Evolutionary conservation across 2,329 filamentous ascomycete genomes (phyloP).

Genomic region (Colletotrichum godetiae): DNA sequence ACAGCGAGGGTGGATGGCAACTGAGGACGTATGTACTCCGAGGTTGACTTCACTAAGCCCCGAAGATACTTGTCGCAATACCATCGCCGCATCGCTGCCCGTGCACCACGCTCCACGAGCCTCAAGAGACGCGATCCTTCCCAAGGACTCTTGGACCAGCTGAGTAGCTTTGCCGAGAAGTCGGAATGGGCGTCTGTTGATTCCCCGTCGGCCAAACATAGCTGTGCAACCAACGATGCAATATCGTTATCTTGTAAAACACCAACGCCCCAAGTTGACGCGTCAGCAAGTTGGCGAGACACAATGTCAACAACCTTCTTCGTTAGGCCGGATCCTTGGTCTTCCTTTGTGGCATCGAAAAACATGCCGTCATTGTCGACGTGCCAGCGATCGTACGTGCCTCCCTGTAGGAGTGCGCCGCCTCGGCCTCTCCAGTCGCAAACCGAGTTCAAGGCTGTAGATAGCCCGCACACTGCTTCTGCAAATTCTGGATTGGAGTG

Average conservation of each 20-base stretch:
- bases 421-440: slow-evolving; percentile 94
- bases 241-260: slow-evolving; percentile 69
- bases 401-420: slow-evolving; percentile 80
- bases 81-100: slow-evolving; percentile 83
- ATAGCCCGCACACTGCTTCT: slow-evolving; percentile 94
- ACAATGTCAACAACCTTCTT: slow-evolving; percentile 93
- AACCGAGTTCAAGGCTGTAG: slow-evolving; percentile 94
- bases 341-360: slow-evolving; percentile 73
- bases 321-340: slow-evolving; percentile 81
- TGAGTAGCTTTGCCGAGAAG: slow-evolving; percentile 54
- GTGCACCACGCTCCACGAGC: slow-evolving; percentile 86
- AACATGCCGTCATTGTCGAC: slow-evolving; percentile 88
- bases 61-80: slow-evolving; percentile 84
- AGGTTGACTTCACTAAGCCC: slow-evolving; percentile 62
- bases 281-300: slow-evolving; percentile 85
- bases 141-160: slow-evolving; percentile 82
- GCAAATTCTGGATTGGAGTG: slow-evolving; percentile 94
- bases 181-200: slow-evolving; percentile 48
- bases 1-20: slow-evolving; percentile 79
- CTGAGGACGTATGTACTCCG: slow-evolving; percentile 77
- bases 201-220: slow-evolving; percentile 53
- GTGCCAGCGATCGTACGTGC: slow-evolving; percentile 89
- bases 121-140: slow-evolving; percentile 89
- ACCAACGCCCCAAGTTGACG: slow-evolving; percentile 86
- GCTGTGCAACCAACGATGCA: slow-evolving; percentile 59